Base-by-base conservation (phyloP, 371 early-diverging fungal genomes). In the Mortierella sp. region DNA sequence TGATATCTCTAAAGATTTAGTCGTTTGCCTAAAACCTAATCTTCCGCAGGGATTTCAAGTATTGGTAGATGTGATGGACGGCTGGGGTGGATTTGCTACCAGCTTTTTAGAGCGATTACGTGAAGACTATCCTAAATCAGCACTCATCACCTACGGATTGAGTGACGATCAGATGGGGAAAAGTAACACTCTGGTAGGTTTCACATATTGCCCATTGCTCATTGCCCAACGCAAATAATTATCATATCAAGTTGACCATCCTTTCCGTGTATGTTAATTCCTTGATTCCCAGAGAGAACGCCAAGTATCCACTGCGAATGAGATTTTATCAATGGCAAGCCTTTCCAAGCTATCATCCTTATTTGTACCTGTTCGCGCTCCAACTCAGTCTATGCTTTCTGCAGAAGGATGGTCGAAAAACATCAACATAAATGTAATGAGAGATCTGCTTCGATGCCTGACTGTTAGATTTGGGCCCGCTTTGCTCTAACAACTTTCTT, bases 91-190 rank as follows among this genome's bases (percentile, higher is more conserved):
- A 0, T 91, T 92, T 70, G 83, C 91, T 0, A 84, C 90, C 38
- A 86, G 87, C 33, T 84, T 92, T 41, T 47, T 96, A 15, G 87
- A 91, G n/a, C 83, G 87, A 45, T 71, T 96, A 24, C 86, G 89
- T 0, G 95, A 96, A 40, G 96, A 96, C 74, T 94, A 86, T 75
- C 90, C 93, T 4, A 96, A 96, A 68, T 74, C 91, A 33, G 81
- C 92, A 6, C 80, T 95, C 0, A 64, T 95, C 15, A 87, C 91
- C 0, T 96, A 90, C 81, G 94, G 92, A 33, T 57, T 91, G 60
- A 72, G 76, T 28, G 76, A 81, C 28, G 60, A 19, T 58, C 69
- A 58, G 48, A 80, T 72, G 73, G 68, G 48, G 28, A 61, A 60
- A 41, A 32, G 57, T 16, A 38, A 65, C 13, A 83, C 81, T 4